Percentiles rank a stretch among this genome's conserved stretches.
Evolutionary conservation across 2,329 filamentous ascomycete genomes (phyloP).

Genomic region (Penicillium sp.): DNA sequence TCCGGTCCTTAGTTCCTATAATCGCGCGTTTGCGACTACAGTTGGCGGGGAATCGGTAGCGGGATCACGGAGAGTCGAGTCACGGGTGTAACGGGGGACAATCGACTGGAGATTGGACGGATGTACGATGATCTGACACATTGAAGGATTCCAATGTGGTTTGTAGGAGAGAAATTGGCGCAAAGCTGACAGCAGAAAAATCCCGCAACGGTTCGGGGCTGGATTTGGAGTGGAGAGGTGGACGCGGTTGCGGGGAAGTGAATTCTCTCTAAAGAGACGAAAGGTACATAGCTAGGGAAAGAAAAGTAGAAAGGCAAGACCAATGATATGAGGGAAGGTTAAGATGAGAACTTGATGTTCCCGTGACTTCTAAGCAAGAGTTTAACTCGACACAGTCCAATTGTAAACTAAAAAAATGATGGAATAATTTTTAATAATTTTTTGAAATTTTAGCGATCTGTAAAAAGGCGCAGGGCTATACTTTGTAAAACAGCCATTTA

Average conservation of each 20-base stretch:
- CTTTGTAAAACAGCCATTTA: conserved; percentile 19
- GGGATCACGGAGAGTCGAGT: conserved; percentile 14
- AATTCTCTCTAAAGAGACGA: conserved; percentile 5
- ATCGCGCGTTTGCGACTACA: conserved; percentile 23
- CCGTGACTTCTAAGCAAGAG: conserved; percentile 25
- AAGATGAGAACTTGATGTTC: conserved; percentile 18
- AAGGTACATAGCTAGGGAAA: background rate
- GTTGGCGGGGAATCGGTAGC: conserved; percentile 18
- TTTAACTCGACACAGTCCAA: conserved; percentile 16
- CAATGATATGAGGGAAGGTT: conserved; percentile 5
- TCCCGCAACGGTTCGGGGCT: conserved; percentile 25
- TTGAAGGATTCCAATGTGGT: conserved; percentile 17
- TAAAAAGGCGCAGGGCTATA: conserved; percentile 9
- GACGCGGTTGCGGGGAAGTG: conserved; percentile 24
- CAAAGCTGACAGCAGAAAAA: conserved; percentile 20
- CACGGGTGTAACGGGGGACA: conserved; percentile 23
- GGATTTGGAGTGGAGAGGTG: conserved; percentile 25
- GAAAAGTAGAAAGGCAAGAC: background rate
- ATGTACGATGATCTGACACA: conserved; percentile 18
- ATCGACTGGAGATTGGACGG: conserved; percentile 20
- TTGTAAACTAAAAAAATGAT: conserved; percentile 8
- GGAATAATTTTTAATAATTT: background rate
- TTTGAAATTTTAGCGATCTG: background rate
- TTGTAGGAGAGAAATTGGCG: conserved; percentile 3
- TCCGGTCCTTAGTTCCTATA: conserved; percentile 11